Conservation (phyloP, 495 filamentous ascomycete genomes). For the Penicillium paxilli region DNA sequence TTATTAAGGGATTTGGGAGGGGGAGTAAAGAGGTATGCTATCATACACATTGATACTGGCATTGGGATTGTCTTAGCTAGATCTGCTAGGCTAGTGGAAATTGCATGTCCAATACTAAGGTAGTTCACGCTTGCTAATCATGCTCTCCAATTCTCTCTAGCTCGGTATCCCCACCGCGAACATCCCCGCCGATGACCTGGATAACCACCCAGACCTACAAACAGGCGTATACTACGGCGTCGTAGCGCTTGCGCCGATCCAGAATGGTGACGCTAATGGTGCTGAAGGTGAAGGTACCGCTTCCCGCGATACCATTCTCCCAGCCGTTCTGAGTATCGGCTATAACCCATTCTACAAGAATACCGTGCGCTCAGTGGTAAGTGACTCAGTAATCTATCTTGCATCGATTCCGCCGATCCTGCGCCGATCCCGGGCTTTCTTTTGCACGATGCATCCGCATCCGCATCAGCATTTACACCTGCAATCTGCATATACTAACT, state of each 20-base stretch:
- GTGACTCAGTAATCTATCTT: conserved; percentile 14
- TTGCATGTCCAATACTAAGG: neutral
- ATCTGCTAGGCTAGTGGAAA: too few relatives aligned
- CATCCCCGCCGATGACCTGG: conserved; percentile 78
- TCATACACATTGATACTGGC: neutral
- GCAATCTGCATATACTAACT: too few relatives aligned
- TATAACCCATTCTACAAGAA: conserved; percentile 97
- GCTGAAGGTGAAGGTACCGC: neutral
- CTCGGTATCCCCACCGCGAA: conserved; percentile 97
- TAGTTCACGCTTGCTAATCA: too few relatives aligned
- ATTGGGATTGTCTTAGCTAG: too few relatives aligned
- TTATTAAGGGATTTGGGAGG: conserved; percentile 91
- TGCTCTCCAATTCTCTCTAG: conserved; percentile 34
- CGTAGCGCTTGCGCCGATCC: conserved; percentile 58
- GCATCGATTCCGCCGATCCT: too few relatives aligned
- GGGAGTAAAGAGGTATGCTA: conserved; percentile 76
- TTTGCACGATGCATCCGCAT: too few relatives aligned
- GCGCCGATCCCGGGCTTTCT: too few relatives aligned
- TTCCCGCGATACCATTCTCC: conserved; percentile 56
- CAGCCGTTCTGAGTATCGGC: conserved; percentile 93
- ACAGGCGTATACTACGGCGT: conserved; percentile 93
- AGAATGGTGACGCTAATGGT: neutral
- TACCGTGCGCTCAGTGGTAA: conserved; percentile 66
- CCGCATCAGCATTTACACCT: too few relatives aligned
- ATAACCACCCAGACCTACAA: conserved; percentile 61